Conservation (phyloP, 2,329 filamentous ascomycete genomes). For the Diplocarpon rosae region DNA sequence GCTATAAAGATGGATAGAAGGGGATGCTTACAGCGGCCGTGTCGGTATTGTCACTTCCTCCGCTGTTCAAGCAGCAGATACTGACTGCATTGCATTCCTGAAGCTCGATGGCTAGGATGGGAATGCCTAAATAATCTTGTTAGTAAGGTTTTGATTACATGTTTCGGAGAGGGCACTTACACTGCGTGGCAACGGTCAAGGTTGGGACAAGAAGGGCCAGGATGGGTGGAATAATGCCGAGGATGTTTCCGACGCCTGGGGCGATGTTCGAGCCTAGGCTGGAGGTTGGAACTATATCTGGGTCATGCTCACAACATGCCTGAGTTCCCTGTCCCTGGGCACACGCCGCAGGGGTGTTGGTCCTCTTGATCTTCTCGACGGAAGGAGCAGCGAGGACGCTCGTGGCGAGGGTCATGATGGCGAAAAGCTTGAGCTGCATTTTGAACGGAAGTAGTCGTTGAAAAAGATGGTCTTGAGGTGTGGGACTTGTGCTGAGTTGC, state of each 20-base stretch:
- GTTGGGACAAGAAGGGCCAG: constrained; percentile 1
- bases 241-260: constrained; percentile 1
- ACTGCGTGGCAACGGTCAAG: constrained; percentile 4
- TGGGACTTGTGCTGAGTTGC: constrained; percentile 5
- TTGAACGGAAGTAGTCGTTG: constrained; percentile 6
- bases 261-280: neutral
- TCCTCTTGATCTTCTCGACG: constrained; percentile 7
- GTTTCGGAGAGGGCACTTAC: neutral
- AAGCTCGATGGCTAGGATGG: neutral
- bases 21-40: neutral
- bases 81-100: neutral
- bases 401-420: constrained; percentile 17
- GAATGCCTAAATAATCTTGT: too few relatives aligned
- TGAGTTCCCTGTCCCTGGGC: neutral
- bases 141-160: too few relatives aligned
- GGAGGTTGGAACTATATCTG: neutral
- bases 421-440: constrained; percentile 21
- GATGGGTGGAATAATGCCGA: constrained; percentile 1
- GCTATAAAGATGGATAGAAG: neutral
- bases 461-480: constrained; percentile 1
- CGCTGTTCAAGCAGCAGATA: constrained; percentile 4
- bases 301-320: constrained; percentile 7
- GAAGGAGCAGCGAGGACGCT: constrained; percentile 16
- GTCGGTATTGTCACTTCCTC: neutral
- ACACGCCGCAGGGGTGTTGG: constrained; percentile 3